phyloP scores from a whole-genome alignment of 345 rosid species.

The Carallia brachiata region DNA sequence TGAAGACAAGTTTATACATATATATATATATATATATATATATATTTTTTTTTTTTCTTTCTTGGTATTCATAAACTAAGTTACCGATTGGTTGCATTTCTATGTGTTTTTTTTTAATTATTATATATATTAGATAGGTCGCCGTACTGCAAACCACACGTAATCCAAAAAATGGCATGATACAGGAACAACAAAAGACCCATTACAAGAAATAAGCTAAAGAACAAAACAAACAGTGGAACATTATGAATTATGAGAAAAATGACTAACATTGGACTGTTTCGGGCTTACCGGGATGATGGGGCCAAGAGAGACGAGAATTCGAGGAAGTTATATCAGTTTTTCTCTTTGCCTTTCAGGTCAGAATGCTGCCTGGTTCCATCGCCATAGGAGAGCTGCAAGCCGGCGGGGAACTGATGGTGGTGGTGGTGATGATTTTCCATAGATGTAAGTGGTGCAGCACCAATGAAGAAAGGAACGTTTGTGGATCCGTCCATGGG shows the following conservation, averaged over 20 bases:
- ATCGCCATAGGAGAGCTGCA: conserved; percentile 80
- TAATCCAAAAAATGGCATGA: background rate
- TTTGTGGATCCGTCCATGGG: conserved; percentile 50
- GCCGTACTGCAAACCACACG: background rate
- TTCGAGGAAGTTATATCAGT: conserved; percentile 22
- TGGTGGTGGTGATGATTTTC: conserved; percentile 52
- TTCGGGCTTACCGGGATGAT: conserved; percentile 4
- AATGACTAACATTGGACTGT: background rate
- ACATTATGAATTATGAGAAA: background rate
- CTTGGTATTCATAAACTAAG: too few relatives aligned
- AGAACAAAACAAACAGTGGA: background rate
- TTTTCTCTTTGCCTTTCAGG: conserved; percentile 84
- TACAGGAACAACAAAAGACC: background rate
- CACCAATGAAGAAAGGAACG: conserved; percentile 68
- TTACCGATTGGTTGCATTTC: too few relatives aligned
- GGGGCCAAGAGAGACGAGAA: conserved; percentile 19
- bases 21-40: background rate
- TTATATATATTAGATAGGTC: background rate
- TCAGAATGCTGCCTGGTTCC: conserved; percentile 66
- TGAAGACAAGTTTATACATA: conserved; percentile 10
- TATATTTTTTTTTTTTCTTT: too few relatives aligned
- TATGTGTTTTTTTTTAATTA: too few relatives aligned
- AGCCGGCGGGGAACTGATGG: conserved; percentile 67
- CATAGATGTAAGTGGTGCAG: conserved; percentile 39
- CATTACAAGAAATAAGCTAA: background rate